Percentiles rank a stretch among this genome's conserved stretches.
Conservation (phyloP, 2,329 filamentous ascomycete genomes). For the Daldinia eschscholtzii region DNA sequence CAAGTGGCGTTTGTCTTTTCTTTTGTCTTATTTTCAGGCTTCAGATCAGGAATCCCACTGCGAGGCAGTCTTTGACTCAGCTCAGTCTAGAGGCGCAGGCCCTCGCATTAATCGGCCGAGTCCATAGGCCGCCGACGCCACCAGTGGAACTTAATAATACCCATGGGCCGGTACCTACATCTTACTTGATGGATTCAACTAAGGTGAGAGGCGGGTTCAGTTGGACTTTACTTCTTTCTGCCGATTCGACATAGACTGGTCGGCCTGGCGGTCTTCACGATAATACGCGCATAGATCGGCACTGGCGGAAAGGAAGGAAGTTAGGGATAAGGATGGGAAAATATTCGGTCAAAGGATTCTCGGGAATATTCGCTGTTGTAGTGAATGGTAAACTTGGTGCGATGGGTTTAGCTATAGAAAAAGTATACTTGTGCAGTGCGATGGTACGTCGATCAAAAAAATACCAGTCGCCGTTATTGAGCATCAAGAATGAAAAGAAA, state of each 20-base stretch:
- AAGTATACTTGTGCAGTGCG: conserved; percentile 4
- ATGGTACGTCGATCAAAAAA: conserved; percentile 9
- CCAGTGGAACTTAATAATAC: conserved; percentile 43
- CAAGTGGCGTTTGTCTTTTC: conserved; percentile 39
- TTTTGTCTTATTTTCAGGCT: conserved; percentile 13
- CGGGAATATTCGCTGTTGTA: conserved; percentile 17
- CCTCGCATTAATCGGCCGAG: conserved; percentile 27
- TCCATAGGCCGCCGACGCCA: conserved; percentile 12
- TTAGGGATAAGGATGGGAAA: conserved; percentile 39
- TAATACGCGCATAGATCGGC: conserved; percentile 39
- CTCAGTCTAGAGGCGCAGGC: conserved; percentile 15
- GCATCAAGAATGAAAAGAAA: conserved; percentile 31
- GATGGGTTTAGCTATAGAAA: conserved; percentile 19
- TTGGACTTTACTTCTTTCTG: conserved; percentile 34
- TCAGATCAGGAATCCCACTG: conserved; percentile 28
- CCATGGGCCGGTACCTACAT: conserved; percentile 13
- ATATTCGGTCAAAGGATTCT: conserved; percentile 11
- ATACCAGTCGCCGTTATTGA: conserved; percentile 15
- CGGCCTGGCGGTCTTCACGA: conserved; percentile 42
- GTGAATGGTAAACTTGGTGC: conserved; percentile 17
- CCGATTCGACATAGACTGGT: conserved; percentile 44
- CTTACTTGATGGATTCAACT: conserved; percentile 38
- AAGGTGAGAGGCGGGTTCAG: conserved; percentile 25
- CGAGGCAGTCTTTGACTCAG: conserved; percentile 22
- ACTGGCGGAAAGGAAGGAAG: conserved; percentile 21